Base-by-base conservation (phyloP, 495 filamentous ascomycete genomes). In the Jackrogersella minutella region DNA sequence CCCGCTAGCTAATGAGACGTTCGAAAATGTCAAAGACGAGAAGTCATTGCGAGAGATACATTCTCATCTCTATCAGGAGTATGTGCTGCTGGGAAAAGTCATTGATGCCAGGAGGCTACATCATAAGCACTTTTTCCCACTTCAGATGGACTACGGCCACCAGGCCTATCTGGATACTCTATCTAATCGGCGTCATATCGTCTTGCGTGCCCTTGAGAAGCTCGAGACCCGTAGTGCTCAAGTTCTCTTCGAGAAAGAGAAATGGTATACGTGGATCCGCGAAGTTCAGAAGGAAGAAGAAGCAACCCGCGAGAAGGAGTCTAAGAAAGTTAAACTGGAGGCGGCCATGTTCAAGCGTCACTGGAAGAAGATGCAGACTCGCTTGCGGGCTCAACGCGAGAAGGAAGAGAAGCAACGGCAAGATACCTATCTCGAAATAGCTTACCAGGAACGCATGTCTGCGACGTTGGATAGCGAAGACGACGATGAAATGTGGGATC, bases 71-170 rank as follows among this genome's bases (percentile, higher is more conserved):
- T 78, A 78, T 37, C 50, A 72, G 52, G 77, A 77, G 37, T 77
- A 80, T 62, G 77, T 77, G 33, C 69, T 86, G 2, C 68, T 85
- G 1, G 77, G 80, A 16, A 76, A 80, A 56, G 84, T 84, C 11
- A 82, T 85, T 51, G 68, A 76, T 19, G 83, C 82, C 2, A 76
- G 82, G 14, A 83, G 81, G 63, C 70, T 84, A 41, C 83, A 86
- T 64, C 83, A 84, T 66, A 79, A 73, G 51, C 81, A 81, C 52
- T 85, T 85, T 60, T 85, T 79, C 66, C 73, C 77, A 3, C 58
- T 80, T n/a, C 77, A 77, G 52, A 49, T 75, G 66, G 78, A 82
- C 62, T 82, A 77, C 49, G 79, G 79, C 16, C 78, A 81, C 40
- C 74, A 78, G 65, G 73, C 74, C 56, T 77, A 79, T 66, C 75